Base-by-base conservation (phyloP, 331 rosid species). In the Dryas integrifolia region DNA sequence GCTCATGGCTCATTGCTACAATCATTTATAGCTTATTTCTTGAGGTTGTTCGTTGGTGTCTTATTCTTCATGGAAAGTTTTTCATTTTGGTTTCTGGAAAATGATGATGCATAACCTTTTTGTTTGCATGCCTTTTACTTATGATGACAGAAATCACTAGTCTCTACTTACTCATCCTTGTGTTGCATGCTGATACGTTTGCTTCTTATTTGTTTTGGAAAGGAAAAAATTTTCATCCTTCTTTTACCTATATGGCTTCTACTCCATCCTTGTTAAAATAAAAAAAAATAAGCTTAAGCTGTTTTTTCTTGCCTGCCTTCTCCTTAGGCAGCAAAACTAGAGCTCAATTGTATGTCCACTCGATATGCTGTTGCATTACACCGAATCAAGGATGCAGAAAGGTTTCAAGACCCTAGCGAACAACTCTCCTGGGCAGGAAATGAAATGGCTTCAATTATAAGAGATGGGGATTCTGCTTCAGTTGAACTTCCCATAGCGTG, bases 351-450 rank as follows among this genome's bases (percentile, higher is more conserved):
- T 80, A 86, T 94, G 98, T 89, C 97, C 80, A 81, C 93, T 46
- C 86, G 98, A 57, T 91, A 88, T 85, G 88, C 97, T 53, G 90
- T 94, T 81, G 96, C 96, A 58, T 57, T 76, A 77, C 90, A 91
- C 78, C 86, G 97, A 69, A 73, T 90, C 56, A 94, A 94, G 87
- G 98, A 94, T 78, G 98, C 96, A 45, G 98, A 94, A 83, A 87
- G 97, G 82, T 89, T 88, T 77, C 98, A 91, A 84, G 97, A 94
- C 87, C 90, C 87, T 52, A 86, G 83, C 49, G 98, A 94, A 67
- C 88, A 84, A 72, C 95, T 88, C 72, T 85, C 89, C 0, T 94
- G 86, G 85, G 98, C 97, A 73, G 98, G 96, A 91, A 94, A 94
- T 51, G 98, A 94, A 81, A 94, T 94, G 98, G 97, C 92, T 65